Evolutionary conservation across 2,329 filamentous ascomycete species (phyloP).

Genomic region (Malbranchea cinnamomea): DNA sequence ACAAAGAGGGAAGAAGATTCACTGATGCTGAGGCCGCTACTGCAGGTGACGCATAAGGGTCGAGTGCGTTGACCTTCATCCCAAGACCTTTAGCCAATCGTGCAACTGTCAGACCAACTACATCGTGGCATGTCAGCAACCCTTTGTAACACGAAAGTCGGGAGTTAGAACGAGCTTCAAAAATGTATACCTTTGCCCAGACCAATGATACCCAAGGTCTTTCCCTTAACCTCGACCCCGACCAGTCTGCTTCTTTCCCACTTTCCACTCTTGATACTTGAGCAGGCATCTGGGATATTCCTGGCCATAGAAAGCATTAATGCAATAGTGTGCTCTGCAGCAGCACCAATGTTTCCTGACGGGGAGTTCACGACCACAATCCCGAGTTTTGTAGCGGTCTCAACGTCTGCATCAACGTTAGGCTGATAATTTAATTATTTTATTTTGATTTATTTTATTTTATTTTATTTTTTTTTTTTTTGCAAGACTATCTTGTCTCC

Average conservation of each 20-base stretch:
- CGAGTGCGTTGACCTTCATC: slow-evolving; percentile 60
- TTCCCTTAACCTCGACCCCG: slow-evolving; percentile 63
- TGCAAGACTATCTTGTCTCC: no score
- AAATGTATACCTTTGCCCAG: slow-evolving; percentile 51
- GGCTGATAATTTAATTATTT: background rate
- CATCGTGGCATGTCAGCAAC: background rate
- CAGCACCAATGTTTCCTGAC: slow-evolving; percentile 64
- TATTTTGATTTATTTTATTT: no score
- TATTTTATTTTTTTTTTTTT: no score
- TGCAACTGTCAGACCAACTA: slow-evolving; percentile 62
- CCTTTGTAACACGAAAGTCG: background rate
- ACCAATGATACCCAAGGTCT: slow-evolving; percentile 62
- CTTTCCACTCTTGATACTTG: slow-evolving; percentile 52
- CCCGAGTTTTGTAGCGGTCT: slow-evolving; percentile 54
- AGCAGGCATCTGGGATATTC: slow-evolving; percentile 55
- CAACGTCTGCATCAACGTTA: slow-evolving; percentile 36
- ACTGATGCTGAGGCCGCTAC: slow-evolving; percentile 55
- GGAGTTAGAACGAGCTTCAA: background rate
- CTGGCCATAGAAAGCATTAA: slow-evolving; percentile 60
- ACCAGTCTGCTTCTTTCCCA: slow-evolving; percentile 65
- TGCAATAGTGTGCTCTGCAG: slow-evolving; percentile 63
- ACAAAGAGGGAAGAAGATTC: slow-evolving; percentile 41
- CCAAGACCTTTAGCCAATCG: slow-evolving; percentile 63
- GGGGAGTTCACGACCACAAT: slow-evolving; percentile 72
- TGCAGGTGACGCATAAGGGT: slow-evolving; percentile 63